Evolutionary conservation across 768 basidiomycete genomes (phyloP).

Genomic region (Mycena sanguinolenta): DNA sequence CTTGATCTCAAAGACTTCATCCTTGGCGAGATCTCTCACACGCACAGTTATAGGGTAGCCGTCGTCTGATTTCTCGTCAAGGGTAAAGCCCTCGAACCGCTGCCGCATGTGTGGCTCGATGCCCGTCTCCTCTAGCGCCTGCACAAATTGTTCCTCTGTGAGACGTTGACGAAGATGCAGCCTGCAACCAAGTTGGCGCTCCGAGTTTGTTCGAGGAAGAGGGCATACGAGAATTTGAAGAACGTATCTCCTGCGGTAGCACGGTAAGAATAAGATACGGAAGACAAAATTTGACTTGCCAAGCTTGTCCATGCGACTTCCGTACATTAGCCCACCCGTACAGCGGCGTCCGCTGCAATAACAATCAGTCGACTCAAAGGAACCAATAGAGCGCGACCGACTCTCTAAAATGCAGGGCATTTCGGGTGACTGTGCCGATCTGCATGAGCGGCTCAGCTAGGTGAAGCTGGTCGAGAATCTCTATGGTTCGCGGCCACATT

Average conservation of each 20-base stretch:
- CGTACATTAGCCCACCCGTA: slow-evolving; percentile 37
- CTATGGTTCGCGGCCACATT: slow-evolving; percentile 38
- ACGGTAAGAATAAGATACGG: neutral
- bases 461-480: slow-evolving; percentile 38
- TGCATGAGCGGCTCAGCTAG: slow-evolving; percentile 38
- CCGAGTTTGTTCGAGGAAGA: neutral
- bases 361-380: neutral
- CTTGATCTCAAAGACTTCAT: slow-evolving; percentile 34
- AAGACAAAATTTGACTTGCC: slow-evolving; percentile 9
- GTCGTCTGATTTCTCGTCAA: slow-evolving; percentile 27
- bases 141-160: slow-evolving; percentile 35
- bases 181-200: slow-evolving; percentile 7
- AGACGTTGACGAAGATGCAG: slow-evolving; percentile 38
- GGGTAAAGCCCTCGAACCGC: slow-evolving; percentile 31
- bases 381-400: neutral
- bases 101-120: slow-evolving; percentile 29
- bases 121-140: slow-evolving; percentile 30
- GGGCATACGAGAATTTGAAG: slow-evolving; percentile 37
- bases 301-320: slow-evolving; percentile 39
- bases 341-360: slow-evolving; percentile 33
- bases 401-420: slow-evolving; percentile 38
- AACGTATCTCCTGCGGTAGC: slow-evolving; percentile 35
- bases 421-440: slow-evolving; percentile 38
- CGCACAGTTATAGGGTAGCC: slow-evolving; percentile 38
- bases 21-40: slow-evolving; percentile 35